A percentile compares a stretch with the other conserved stretches of the same genome.
phyloP scores from a whole-genome alignment of 768 basidiomycete species.

The Boletus edulis region DNA sequence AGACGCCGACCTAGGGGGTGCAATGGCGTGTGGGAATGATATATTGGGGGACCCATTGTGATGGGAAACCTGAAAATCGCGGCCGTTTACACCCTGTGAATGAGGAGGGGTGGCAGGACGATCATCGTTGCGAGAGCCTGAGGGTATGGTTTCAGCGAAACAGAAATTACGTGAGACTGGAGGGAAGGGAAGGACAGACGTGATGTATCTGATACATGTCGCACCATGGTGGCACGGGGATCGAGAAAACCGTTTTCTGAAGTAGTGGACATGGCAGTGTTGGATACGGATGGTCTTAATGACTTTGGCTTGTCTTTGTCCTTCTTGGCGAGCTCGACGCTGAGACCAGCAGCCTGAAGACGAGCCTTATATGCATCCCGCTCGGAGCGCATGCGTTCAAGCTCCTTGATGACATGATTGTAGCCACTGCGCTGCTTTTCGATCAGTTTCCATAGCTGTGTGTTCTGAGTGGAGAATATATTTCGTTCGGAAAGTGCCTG shows the following conservation, averaged over 20 bases:
- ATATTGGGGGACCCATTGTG: background rate
- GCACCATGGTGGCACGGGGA: conserved; percentile 19
- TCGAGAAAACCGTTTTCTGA: conserved; percentile 23
- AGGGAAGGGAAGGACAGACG: conserved; percentile 24
- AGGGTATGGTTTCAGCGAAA: background rate
- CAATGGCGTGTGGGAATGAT: conserved; percentile 10
- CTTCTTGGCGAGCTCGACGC: conserved; percentile 40
- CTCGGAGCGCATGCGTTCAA: conserved; percentile 80
- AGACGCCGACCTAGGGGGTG: conserved; percentile 23
- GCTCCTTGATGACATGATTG: conserved; percentile 75
- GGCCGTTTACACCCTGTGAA: conserved; percentile 8
- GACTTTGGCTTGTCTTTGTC: conserved; percentile 24
- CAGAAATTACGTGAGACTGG: background rate
- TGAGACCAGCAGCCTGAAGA: conserved; percentile 29
- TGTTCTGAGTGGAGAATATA: conserved; percentile 74
- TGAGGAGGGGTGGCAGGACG: conserved; percentile 21
- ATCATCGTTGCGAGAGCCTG: conserved; percentile 19
- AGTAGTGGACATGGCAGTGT: conserved; percentile 15
- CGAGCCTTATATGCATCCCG: conserved; percentile 59
- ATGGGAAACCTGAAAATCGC: conserved; percentile 8
- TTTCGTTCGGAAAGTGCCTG: conserved; percentile 80
- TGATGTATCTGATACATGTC: conserved; percentile 33
- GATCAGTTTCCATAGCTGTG: conserved; percentile 92
- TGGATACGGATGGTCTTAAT: conserved; percentile 24
- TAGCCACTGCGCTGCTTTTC: conserved; percentile 89